Evolutionary conservation across 768 basidiomycete species (phyloP), one percentile per base, ranked within the genome.

Genomic region (Suillus cothurnatus): DNA sequence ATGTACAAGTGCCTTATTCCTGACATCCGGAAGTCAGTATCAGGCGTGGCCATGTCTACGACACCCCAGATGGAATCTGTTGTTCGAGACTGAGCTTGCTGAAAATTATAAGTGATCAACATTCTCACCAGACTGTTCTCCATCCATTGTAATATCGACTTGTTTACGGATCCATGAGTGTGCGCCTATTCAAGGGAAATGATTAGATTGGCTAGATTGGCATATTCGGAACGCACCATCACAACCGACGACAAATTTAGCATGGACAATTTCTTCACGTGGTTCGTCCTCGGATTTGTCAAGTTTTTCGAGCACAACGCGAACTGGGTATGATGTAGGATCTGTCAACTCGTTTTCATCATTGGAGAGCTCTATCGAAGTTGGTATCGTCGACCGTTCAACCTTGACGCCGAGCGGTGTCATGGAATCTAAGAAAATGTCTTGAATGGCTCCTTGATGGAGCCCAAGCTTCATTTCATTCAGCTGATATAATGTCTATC

Each of bases 101-200:
- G 36, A 34, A 6, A 41, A 64, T 36, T 28, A 6, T 3, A 34
- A 14, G 31, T 26, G 38, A 49, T 34, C 23, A 45, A n/a, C 14
- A 3, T 63, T 68, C 62, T 71, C 68, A n/a, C n/a, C n/a, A n/a
- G n/a, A n/a, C n/a, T n/a, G n/a, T n/a, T n/a, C n/a, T n/a, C n/a
- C n/a, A n/a, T 92, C 86, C 90, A 94, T 90, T 4, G 77, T 73
- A 59, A 94, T 88, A 8, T 81, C 80, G 15, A 92, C 78, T 0
- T 76, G 63, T 66, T 90, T 92, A 28, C 93, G 84, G 32, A 93
- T 89, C 91, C 91, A 93, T 14, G 91, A 93, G 76, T 93, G 92
- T 0, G 91, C 92, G 6, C 91, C 89, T 91, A 68, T 45, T n/a
- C 55, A 17, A 58, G 28, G 36, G 14, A 49, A 28, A 21, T 74